Conservation (phyloP, 1,284 basidiomycete genomes). For the Lignosus rhinocerotis region DNA sequence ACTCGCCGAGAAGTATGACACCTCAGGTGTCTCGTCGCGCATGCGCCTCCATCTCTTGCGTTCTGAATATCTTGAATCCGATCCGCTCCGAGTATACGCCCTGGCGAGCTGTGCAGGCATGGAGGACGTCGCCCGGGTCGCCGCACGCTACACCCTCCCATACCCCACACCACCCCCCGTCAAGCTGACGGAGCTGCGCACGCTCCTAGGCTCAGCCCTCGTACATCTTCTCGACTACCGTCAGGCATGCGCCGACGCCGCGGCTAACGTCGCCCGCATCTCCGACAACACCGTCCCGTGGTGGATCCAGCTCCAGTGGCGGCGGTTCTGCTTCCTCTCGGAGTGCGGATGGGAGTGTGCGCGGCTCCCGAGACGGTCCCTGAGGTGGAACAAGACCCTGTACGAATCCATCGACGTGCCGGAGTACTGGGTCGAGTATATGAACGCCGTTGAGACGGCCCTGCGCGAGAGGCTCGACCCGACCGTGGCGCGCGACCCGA, state of each 20-base stretch:
- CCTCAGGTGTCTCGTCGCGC: constrained; percentile 5
- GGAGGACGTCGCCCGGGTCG: constrained; percentile 8
- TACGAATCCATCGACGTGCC: constrained; percentile 6
- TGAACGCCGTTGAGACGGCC: constrained; percentile 6
- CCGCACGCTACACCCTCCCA: constrained; percentile 13
- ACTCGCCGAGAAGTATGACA: constrained; percentile 12
- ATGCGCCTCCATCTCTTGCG: constrained; percentile 23
- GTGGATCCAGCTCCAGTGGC: constrained; percentile 20
- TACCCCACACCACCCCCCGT: constrained; percentile 2
- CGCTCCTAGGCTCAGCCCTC: constrained; percentile 1
- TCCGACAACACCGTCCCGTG: constrained; percentile 6
- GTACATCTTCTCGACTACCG: constrained; percentile 11
- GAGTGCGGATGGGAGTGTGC: constrained; percentile 10
- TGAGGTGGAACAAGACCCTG: constrained; percentile 10
- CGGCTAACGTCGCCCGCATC: constrained; percentile 4
- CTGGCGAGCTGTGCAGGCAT: constrained; percentile 28
- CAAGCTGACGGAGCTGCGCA: constrained; percentile 5
- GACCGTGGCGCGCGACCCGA: constrained; percentile 3
- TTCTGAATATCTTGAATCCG: constrained; percentile 20
- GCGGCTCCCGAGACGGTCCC: background rate
- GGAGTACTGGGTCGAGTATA: constrained; percentile 15
- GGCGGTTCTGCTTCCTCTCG: constrained; percentile 17
- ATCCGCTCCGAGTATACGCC: constrained; percentile 37
- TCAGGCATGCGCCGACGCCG: constrained; percentile 2
- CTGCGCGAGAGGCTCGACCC: constrained; percentile 8